Base-by-base conservation (phyloP, 2,329 filamentous ascomycete species). In the Didymella sp. region DNA sequence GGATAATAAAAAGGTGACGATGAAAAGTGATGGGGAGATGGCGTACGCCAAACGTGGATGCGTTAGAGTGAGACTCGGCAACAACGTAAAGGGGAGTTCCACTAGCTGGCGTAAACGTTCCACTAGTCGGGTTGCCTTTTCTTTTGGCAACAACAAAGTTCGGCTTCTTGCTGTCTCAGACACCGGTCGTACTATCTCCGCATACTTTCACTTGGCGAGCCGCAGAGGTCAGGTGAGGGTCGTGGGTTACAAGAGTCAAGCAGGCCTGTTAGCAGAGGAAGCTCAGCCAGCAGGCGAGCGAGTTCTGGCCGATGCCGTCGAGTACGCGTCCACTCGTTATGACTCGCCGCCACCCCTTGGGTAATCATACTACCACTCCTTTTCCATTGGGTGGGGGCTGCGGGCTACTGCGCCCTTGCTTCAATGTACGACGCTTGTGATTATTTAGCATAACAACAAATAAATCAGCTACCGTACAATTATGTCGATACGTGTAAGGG, bases 41-140 rank as follows among this genome's bases (percentile, higher is more conserved):
- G 64, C 53, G 64, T 64, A 60, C 58, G 59, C 59, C 60, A 61
- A 61, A 55, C 51, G 63, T 58, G 63, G 57, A 61, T 55, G 52
- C 53, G 61, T 59, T 67, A 54, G 59, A 61, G 59, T 62, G 61
- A 57, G 60, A 58, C 58, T 64, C 56, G 63, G 61, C 61, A 69
- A 69, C 61, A 69, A 69, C 63, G 67, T 69, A 69, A 68, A 66
- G 66, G 67, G 63, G 60, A 59, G 63, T 62, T 67, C 58, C 62
- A 63, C 67, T 68, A 52, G 46, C 30, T 69, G 50, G 56, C 56
- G 56, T 58, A 54, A 50, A 53, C 49, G 49, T 53, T 58, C 27
- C 49, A 54, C 56, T 58, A 54, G 56, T 51, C 51, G 63, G 44
- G 48, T 35, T 41, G 38, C 43, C 60, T 62, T 68, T 66, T 66